These are phyloP conservation scores for Urtica urens DNA, from an alignment of 306 rosid genomes.

Conservation along the genomic window DNA sequence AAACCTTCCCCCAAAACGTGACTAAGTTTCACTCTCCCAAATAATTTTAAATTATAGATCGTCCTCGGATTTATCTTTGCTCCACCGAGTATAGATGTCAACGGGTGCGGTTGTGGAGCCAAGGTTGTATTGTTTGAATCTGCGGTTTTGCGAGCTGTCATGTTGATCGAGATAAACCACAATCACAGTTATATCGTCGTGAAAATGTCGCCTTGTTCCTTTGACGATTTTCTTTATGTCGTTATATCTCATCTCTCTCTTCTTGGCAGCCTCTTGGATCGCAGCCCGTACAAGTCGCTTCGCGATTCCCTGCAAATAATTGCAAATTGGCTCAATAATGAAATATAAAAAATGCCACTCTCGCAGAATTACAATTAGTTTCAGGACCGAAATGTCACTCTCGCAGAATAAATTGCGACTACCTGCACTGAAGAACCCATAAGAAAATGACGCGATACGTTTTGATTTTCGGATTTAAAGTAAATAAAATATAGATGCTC, in stretches of 20 bases:
- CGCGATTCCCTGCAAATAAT: slow-evolving; percentile 70
- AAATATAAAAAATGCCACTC: not conserved
- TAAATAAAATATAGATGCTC: slow-evolving; percentile 26
- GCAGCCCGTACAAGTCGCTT: slow-evolving; percentile 85
- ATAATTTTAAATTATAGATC: slow-evolving; percentile 23
- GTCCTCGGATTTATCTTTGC: slow-evolving; percentile 32
- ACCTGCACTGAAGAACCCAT: not conserved
- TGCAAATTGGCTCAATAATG: no score
- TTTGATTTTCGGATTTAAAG: not conserved
- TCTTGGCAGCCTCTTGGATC: slow-evolving; percentile 73
- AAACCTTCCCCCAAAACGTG: slow-evolving; percentile 1
- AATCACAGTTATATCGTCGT: slow-evolving; percentile 82
- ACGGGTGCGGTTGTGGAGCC: slow-evolving; percentile 63
- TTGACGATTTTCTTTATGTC: slow-evolving; percentile 73
- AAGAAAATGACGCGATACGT: not conserved
- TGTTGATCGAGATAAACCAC: slow-evolving; percentile 77
- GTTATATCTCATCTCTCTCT: slow-evolving; percentile 78
- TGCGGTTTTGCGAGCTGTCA: slow-evolving; percentile 26
- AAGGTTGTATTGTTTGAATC: slow-evolving; percentile 29
- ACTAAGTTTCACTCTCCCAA: not conserved
- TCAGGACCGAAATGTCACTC: no score
- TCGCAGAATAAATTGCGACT: no score
- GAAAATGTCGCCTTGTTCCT: slow-evolving; percentile 83
- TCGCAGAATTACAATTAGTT: not conserved
- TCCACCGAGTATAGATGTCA: slow-evolving; percentile 71